Base-by-base conservation (phyloP, 2,329 filamentous ascomycete species). In the Scedosporium apiospermum region DNA sequence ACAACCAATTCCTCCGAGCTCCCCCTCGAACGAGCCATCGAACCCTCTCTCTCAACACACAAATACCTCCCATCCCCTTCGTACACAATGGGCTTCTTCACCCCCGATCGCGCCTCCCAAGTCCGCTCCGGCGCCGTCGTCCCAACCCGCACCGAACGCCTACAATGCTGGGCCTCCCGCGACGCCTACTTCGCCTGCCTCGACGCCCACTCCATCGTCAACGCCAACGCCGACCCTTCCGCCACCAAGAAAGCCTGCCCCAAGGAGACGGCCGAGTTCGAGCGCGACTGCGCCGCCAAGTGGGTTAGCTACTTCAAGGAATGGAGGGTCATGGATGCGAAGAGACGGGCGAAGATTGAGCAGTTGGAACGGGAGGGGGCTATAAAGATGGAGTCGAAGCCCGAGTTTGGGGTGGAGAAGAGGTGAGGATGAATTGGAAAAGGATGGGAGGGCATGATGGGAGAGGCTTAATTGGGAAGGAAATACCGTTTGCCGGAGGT, bases 271-370 rank as follows among this genome's bases (percentile, higher is more conserved):
- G 71, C 69, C 34, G 82, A 80, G 63, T 96, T 98, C 70, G 91
- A 96, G 76, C 82, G 82, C 68, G 90, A 93, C 72, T 99, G 95
- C 75, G 91, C 92, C 18, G 83, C 81, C 64, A 93, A 92, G 72
- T 99, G 95, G 95, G 95, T 97, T 65, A 91, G 92, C 76, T 98
- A 99, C 76, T 99, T 99, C 78, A 97, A 98, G 80, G 93, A 97
- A 76, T 89, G 92, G 77, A 83, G 95, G 70, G 91, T 98, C 42
- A 93, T 96, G 77, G 95, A 99, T 69, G 83, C 90, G 71, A 90
- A 96, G 69, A 91, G 93, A 76, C 88, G 90, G 71, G 81, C 87
- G 76, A 89, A 91, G 26, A 78, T 96, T 66, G 88, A 89, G 69
- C 85, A 86, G 71, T 83, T 96, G 69, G 82, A 88, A 72, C 82